Base-by-base conservation (phyloP, 2,329 filamentous ascomycete genomes). In the Colletotrichum tanaceti region DNA sequence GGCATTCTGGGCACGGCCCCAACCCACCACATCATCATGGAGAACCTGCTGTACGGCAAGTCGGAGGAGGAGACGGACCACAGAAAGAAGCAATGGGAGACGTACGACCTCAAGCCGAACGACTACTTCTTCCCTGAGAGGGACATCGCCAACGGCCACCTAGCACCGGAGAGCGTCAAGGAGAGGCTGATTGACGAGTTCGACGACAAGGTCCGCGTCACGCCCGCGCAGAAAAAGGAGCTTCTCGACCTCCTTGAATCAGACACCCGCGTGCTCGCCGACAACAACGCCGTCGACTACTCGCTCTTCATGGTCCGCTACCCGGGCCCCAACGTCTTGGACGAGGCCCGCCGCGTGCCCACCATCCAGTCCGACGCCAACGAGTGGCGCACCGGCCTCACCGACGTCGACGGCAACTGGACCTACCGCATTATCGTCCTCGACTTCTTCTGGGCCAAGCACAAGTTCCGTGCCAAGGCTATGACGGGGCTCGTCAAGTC, bases 381-480 rank as follows among this genome's bases (percentile, higher is more conserved):
- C 5, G 70, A 73, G 0, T 93, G 91, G 91, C 82, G 90, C 13
- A 85, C 81, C 0, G 91, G 91, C 0, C 74, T 93, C 0, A 72
- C 78, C 0, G 91, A 89, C 11, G 80, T 84, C 0, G 88, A 92
- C 73, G 87, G 87, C 0, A 87, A 87, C 72, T 91, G 89, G 82
- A 80, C 89, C 14, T 93, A 92, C 73, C 85, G 91, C 3, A 89
- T 86, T 4, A 85, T 90, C 0, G 78, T 93, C 16, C 81, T 93
- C 41, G 91, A 93, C 77, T 93, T 94, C 79, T 93, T 93, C 81
- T 93, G 91, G 91, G 87, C 90, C 0, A 92, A 91, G 77, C 90
- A 93, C 77, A 90, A 90, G 72, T 73, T 89, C 0, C 89, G 88
- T 62, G 88, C 91, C 0, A 87, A 85, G 75, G 82, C 87, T 1